Base-by-base conservation (phyloP, 2,329 filamentous ascomycete genomes). In the Cercospora sp. region DNA sequence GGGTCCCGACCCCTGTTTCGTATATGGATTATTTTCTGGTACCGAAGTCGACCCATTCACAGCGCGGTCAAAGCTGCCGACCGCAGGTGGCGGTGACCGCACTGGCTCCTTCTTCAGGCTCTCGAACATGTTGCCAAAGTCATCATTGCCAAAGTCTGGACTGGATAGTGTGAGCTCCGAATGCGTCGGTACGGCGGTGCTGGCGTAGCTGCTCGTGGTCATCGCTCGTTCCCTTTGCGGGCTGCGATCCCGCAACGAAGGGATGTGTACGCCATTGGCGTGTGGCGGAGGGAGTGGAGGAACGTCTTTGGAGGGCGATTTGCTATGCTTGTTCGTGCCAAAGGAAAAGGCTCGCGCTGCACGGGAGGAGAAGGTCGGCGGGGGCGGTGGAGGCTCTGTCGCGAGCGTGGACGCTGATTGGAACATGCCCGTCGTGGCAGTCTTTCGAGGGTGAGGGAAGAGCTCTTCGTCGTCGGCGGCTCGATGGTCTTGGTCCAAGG, bases 271-370 rank as follows among this genome's bases (percentile, higher is more conserved):
- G 28, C 12, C 10, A 28, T 31, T 58, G 53, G 26, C 31, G 28
- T 69, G 71, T 58, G 64, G 61, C 16, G 71, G 67, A 31, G 73
- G 71, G 40, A 73, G 42, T 23, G 73, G 69, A 40, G 73, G 69
- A 23, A 67, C 40, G 51, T 71, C 71, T 16, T 69, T 70, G 10
- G 72, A 67, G 33, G 65, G 64, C 26, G 63, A 69, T 48, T 67
- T 69, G 30, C 31, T 63, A 78, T 81, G 61, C 79, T 80, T 71
- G 63, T 73, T 74, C 62, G 74, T 74, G 30, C 84, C 84, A 70
- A 87, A 86, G 0, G 85, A 87, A 71, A 87, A 84, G 1, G 85
- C 84, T 67, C 84, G 79, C 33, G 82, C 82, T 31, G 83, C 84
- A 61, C 83, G 82, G 55, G 76, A 71, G 9, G 70, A 69, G 64